A percentile compares a stretch with the other conserved stretches of the same genome.
Evolutionary conservation across 768 basidiomycete genomes (phyloP).

Genomic region (Epithele typhae): DNA sequence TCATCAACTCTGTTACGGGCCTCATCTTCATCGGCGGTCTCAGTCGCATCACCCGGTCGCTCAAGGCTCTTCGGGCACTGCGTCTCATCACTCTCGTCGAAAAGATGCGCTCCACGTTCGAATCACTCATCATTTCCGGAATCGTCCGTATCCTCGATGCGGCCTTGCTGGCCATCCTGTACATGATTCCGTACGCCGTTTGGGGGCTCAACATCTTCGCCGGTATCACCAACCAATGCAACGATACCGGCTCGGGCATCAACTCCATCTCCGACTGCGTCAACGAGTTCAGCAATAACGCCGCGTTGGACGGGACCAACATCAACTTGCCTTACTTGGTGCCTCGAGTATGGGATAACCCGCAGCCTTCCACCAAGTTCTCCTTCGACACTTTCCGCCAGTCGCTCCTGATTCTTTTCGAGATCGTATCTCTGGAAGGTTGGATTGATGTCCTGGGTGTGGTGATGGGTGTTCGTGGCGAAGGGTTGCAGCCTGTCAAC

Average conservation of each 20-base stretch:
- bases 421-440: conserved; percentile 93
- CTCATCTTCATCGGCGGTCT: conserved; percentile 75
- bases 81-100: conserved; percentile 87
- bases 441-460: conserved; percentile 93
- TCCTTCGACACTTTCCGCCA: conserved; percentile 85
- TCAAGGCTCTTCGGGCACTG: conserved; percentile 86
- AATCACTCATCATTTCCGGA: conserved; percentile 83
- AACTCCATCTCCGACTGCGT: conserved; percentile 61
- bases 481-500: conserved; percentile 60
- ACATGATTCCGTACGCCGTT: conserved; percentile 89
- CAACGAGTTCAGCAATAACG: conserved; percentile 56
- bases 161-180: conserved; percentile 82
- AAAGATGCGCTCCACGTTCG: conserved; percentile 82
- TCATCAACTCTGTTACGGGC: conserved; percentile 69
- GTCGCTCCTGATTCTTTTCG: conserved; percentile 88
- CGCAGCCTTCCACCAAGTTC: conserved; percentile 77
- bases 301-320: conserved; percentile 48
- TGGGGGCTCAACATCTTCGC: conserved; percentile 94
- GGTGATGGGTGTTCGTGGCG: conserved; percentile 73
- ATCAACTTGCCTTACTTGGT: conserved; percentile 63
- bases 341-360: conserved; percentile 88
- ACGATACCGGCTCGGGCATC: conserved; percentile 50
- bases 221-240: conserved; percentile 81
- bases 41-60: conserved; percentile 74
- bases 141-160: conserved; percentile 84